phyloP scores from a whole-genome alignment of 2,329 filamentous ascomycete genomes.

The Aureobasidium sp. region DNA sequence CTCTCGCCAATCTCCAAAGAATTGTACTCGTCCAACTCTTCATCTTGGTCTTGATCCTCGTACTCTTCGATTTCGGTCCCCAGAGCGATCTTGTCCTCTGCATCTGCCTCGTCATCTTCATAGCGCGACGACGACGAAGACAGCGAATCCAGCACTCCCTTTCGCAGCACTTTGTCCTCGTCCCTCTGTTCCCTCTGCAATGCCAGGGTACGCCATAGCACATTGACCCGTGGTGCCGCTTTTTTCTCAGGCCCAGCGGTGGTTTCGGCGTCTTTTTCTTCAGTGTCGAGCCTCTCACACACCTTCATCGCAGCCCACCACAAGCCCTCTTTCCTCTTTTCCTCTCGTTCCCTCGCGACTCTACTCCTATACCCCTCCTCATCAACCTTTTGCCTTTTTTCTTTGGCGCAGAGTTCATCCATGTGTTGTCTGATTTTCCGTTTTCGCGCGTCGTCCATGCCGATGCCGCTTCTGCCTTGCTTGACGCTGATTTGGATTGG shows the following conservation, averaged over 20 bases:
- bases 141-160: conserved; percentile 60
- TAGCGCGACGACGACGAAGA: conserved; percentile 54
- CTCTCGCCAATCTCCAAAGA: conserved; percentile 59
- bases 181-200: conserved; percentile 64
- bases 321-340: conserved; percentile 60
- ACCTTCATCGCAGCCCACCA: conserved; percentile 74
- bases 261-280: conserved; percentile 32
- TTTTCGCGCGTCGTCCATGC: conserved; percentile 76
- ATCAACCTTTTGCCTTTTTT: conserved; percentile 57
- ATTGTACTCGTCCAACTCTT: conserved; percentile 74
- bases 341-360: conserved; percentile 62
- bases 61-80: conserved; percentile 57
- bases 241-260: background rate
- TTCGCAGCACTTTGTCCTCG: conserved; percentile 56
- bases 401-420: conserved; percentile 40
- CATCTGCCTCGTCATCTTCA: conserved; percentile 62
- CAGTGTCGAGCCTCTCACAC: conserved; percentile 66
- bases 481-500: conserved; percentile 73
- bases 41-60: conserved; percentile 65
- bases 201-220: conserved; percentile 73
- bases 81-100: conserved; percentile 63
- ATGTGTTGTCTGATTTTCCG: conserved; percentile 56
- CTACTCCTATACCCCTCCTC: conserved; percentile 68
- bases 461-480: conserved; percentile 75
- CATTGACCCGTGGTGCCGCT: conserved; percentile 49